Base-by-base conservation (phyloP, 495 filamentous ascomycete genomes). In the Annulohypoxylon maeteangense region DNA sequence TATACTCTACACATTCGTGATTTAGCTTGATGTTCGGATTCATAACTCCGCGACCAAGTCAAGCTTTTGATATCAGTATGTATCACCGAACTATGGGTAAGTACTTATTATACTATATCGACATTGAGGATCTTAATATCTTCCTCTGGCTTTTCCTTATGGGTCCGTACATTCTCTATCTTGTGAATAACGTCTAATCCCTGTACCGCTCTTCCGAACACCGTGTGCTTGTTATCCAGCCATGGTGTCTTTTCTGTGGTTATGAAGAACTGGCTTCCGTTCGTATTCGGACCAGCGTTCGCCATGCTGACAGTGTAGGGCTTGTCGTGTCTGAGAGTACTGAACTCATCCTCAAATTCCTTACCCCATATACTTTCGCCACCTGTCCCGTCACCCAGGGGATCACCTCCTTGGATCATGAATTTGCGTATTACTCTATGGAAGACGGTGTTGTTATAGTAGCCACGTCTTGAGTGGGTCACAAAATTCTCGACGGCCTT, bases 401-500 rank as follows among this genome's bases (percentile, higher is more conserved):
- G 96, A 76, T 99, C 95, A 38, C 95, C 95, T 54, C 94, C 88
- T 75, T 92, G 88, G 62, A 99, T 97, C 95, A 99, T 99, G 81
- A 99, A 99, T 76, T 98, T 98, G 65, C 91, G 89, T 75, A 99
- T 98, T 6, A 99, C 91, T 16, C 95, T 90, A 79, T 99, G 95
- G 85, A 99, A 99, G 69, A 97, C 94, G 11, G 94, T 94, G 78
- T 92, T 92, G 80, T 98, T 97, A 83, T 98, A 99, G 80, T 98
- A 98, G 1, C 93, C 93, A 57, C 87, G 88, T 58, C 90, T 91
- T 1, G 93, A 87, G 68, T 98, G 95, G 0, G 93, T 96, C 53
- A 94, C 92, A 76, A 99, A 99, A 80, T 99, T 99, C 83, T 99
- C 96, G n/a, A 99, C 95, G 0, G 95, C 91, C 74, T 93, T 94